These are phyloP conservation scores for Dalechampia spathulata DNA, from an alignment of 441 rosid species.

Conservation along the genomic window DNA sequence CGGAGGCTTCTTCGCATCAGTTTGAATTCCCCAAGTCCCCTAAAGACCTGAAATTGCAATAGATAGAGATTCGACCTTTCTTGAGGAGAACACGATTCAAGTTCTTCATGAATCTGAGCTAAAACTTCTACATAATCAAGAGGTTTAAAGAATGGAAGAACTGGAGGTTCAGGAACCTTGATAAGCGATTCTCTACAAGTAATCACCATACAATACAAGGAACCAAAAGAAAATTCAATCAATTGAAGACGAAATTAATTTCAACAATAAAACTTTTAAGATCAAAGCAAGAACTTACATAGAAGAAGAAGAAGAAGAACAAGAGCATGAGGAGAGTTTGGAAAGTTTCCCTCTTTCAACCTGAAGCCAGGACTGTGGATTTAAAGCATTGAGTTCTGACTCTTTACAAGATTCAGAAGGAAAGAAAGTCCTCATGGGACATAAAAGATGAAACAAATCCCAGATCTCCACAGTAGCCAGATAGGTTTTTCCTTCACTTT, in stretches of 20 bases:
- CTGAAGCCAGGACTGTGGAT: slow-evolving; percentile 99
- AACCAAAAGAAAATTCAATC: slow-evolving; percentile 19
- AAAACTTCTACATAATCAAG: slow-evolving; percentile 91
- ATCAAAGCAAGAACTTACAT: slow-evolving; percentile 44
- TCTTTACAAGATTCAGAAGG: slow-evolving; percentile 88
- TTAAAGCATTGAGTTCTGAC: slow-evolving; percentile 61
- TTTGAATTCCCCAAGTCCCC: slow-evolving; percentile 88
- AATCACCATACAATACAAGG: slow-evolving; percentile 18
- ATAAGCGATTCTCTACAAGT: slow-evolving; percentile 81
- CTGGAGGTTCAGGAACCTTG: slow-evolving; percentile 83
- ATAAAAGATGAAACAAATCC: slow-evolving; percentile 76
- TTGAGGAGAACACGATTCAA: slow-evolving; percentile 62
- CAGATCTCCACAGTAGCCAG: slow-evolving; percentile 94
- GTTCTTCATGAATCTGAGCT: slow-evolving; percentile 95
- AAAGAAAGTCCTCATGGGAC: slow-evolving; percentile 84
- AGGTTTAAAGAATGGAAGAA: slow-evolving; percentile 79
- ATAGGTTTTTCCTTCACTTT: slow-evolving; percentile 16
- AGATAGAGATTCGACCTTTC: slow-evolving; percentile 71
- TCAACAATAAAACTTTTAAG: neutral
- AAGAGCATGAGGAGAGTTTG: slow-evolving; percentile 41
- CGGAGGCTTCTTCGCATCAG: slow-evolving; percentile 84
- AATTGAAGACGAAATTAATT: slow-evolving; percentile 6
- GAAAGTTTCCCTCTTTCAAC: slow-evolving; percentile 92
- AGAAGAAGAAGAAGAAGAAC: slow-evolving; percentile 56
- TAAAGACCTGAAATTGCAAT: slow-evolving; percentile 80